Evolutionary conservation across 352 stramenopile species (phyloP), one percentile per base, ranked within the genome.

Genomic region (Pythium sukuiense): DNA sequence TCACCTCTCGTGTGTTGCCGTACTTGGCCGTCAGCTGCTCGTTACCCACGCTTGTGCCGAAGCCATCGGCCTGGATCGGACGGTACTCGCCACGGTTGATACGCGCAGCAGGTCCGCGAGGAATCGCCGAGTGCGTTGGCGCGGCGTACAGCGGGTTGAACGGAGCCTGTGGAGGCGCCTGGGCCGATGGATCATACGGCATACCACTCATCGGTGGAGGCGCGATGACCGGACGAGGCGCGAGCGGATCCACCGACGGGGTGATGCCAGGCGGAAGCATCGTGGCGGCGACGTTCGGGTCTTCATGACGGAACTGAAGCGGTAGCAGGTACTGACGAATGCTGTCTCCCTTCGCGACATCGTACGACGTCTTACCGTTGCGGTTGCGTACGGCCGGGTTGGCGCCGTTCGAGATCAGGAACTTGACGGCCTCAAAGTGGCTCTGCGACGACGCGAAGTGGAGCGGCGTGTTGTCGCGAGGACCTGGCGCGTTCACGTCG

Each of bases 11-110:
- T 52, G 67, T 93, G 74, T 97, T 97, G 59, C 89, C 89, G 63
- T 92, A 97, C 71, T 96, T 96, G 59, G 87, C 89, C 43, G 88
- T 92, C 18, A 97, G 81, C 48, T 89, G 77, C 29, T 92, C 81
- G 59, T 97, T 97, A 55, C 89, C 89, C 6, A 97, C 89, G 58
- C 87, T 96, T 13, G 85, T 88, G 43, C 90, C 89, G 61, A 97
- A 97, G 29, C 89, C 89, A 61, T 97, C 89, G 1, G 89, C 85
- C 61, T 96, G 83, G 37, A 96, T 95, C 24, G 87, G 85, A 33
- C 88, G 87, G 59, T 92, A 92, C 61, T 91, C 82, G 46, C 83
- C 83, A 7, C 80, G 80, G 37, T 83, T 83, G 63, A 88, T 80
- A 37, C 85, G 79, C 16, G 78, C 76, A 27, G 66, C 69, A 1